Percentiles rank a stretch among this genome's conserved stretches.
These are phyloP conservation scores for Lipomyces starkeyi DNA, from an alignment of 805 yeast species.

Conservation along the genomic window DNA sequence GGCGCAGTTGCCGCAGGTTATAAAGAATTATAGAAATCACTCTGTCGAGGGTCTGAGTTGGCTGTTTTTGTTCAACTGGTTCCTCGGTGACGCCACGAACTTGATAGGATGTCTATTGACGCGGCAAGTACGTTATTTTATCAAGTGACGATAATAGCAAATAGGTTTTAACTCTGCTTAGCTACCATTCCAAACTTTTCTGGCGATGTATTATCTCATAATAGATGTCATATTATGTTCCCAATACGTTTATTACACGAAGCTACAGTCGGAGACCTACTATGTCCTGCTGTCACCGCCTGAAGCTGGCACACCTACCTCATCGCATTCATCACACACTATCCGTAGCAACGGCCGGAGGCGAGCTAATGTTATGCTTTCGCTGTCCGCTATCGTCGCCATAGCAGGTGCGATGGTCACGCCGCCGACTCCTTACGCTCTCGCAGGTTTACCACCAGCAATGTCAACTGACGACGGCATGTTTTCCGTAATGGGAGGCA, in stretches of 20 bases:
- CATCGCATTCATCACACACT: slow-evolving; percentile 33
- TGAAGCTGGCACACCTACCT: slow-evolving; percentile 23
- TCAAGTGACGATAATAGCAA: background rate
- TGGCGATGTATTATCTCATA: slow-evolving; percentile 73
- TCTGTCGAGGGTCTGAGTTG: slow-evolving; percentile 73
- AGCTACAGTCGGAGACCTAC: slow-evolving; percentile 28
- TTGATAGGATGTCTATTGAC: slow-evolving; percentile 76
- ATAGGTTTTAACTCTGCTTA: slow-evolving; percentile 10
- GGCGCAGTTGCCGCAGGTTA: slow-evolving; percentile 76
- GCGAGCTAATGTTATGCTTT: slow-evolving; percentile 34
- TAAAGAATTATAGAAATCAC: slow-evolving; percentile 60
- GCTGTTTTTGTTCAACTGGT: slow-evolving; percentile 66
- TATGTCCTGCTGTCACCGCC: slow-evolving; percentile 35
- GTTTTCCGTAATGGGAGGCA: slow-evolving; percentile 3
- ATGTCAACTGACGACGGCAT: background rate
- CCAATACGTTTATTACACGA: slow-evolving; percentile 76
- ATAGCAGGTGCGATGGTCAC: slow-evolving; percentile 33
- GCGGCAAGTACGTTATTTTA: slow-evolving; percentile 52
- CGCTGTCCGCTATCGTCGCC: slow-evolving; percentile 35
- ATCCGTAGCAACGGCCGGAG: slow-evolving; percentile 21
- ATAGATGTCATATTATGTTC: slow-evolving; percentile 71
- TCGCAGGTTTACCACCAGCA: background rate
- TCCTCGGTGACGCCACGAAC: slow-evolving; percentile 65
- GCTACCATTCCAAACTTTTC: slow-evolving; percentile 75
- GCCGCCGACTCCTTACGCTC: slow-evolving; percentile 18